A percentile compares a stretch with the other conserved stretches of the same genome.
Evolutionary conservation across 2,329 filamentous ascomycete species (phyloP).

Genomic region (Bipolaris bicolor): DNA sequence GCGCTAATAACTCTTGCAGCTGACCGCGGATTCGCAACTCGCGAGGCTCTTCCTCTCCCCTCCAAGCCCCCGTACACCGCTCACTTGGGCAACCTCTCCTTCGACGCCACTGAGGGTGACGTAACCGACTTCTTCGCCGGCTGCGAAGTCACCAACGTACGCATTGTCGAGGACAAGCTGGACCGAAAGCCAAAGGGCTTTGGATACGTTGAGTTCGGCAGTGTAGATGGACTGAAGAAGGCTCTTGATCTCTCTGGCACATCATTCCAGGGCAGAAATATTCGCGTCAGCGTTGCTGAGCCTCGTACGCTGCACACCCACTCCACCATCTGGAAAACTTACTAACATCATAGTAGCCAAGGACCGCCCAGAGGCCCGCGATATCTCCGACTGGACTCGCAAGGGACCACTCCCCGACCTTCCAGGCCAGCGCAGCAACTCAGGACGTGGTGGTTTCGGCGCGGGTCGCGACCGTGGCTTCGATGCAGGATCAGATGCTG

Average conservation of each 20-base stretch:
- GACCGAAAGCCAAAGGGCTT: slow-evolving; percentile 96
- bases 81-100: slow-evolving; percentile 94
- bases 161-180: slow-evolving; percentile 95
- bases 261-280: slow-evolving; percentile 84
- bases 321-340: neutral
- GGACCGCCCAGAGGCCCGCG: slow-evolving; percentile 79
- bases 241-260: slow-evolving; percentile 82
- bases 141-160: slow-evolving; percentile 86
- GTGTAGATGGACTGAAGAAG: slow-evolving; percentile 87
- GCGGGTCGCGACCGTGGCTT: slow-evolving; percentile 57
- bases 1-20: slow-evolving; percentile 26
- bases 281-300: slow-evolving; percentile 94
- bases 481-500: slow-evolving; percentile 58
- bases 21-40: slow-evolving; percentile 50
- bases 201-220: slow-evolving; percentile 93
- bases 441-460: slow-evolving; percentile 52
- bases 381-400: slow-evolving; percentile 89
- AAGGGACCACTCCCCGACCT: slow-evolving; percentile 85
- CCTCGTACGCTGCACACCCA: slow-evolving; percentile 73
- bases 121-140: slow-evolving; percentile 84
- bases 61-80: slow-evolving; percentile 94
- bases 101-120: slow-evolving; percentile 84
- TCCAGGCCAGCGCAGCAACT: slow-evolving; percentile 62
- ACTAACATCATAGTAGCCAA: slow-evolving; percentile 67
- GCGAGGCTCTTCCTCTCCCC: slow-evolving; percentile 84